Evolutionary conservation across 2,329 filamentous ascomycete genomes (phyloP).

Genomic region (Aureobasidium musti): DNA sequence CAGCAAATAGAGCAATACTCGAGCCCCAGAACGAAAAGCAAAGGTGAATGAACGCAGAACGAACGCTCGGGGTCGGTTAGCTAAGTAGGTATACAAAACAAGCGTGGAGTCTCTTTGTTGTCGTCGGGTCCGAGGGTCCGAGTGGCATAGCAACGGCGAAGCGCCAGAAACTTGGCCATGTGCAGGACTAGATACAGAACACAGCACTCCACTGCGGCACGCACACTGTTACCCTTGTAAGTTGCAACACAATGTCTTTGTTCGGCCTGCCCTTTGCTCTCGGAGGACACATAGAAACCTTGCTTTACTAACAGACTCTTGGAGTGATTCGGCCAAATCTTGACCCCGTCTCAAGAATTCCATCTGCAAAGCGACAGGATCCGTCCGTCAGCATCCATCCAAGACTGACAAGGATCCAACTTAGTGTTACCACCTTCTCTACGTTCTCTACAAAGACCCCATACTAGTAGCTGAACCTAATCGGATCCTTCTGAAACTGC

Average conservation of each 20-base stretch:
- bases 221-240: neutral
- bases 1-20: neutral
- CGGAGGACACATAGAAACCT: too few relatives aligned
- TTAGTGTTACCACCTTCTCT: neutral
- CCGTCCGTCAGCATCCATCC: too few relatives aligned
- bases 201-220: neutral
- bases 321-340: too few relatives aligned
- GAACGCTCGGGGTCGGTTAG: neutral
- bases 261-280: neutral
- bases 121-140: neutral
- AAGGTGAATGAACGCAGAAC: neutral
- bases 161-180: neutral
- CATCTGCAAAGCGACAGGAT: too few relatives aligned
- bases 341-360: too few relatives aligned
- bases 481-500: conserved; percentile 6
- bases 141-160: neutral
- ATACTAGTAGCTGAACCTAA: neutral
- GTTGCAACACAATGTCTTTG: neutral
- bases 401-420: neutral
- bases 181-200: neutral
- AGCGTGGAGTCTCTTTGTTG: conserved; percentile 12
- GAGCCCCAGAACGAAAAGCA: conserved; percentile 1
- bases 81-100: conserved; percentile 2
- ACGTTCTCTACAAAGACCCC: neutral
- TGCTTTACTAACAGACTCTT: too few relatives aligned